Percentiles rank a stretch among this genome's conserved stretches.
Conservation (phyloP, 108 stramenopile genomes). For the Fistulifera pelliculosa region DNA sequence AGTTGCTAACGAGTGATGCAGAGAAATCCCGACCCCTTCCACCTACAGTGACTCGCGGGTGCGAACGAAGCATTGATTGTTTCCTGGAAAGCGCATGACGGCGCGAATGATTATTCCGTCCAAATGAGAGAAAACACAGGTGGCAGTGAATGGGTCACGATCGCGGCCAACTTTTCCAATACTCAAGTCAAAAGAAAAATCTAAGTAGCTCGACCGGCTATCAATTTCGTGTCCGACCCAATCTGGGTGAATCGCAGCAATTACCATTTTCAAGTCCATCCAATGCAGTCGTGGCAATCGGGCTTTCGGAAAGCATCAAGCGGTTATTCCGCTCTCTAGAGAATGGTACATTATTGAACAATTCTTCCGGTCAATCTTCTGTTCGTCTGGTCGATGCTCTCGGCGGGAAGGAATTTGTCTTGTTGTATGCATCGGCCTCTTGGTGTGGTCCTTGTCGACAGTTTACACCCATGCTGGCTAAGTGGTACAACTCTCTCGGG, state of each 20-base stretch:
- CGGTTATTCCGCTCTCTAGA: constrained; percentile 43
- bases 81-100: constrained; percentile 35
- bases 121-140: constrained; percentile 77
- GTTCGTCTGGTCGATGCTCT: constrained; percentile 51
- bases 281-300: constrained; percentile 26
- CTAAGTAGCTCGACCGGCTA: constrained; percentile 53
- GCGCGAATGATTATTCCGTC: constrained; percentile 34
- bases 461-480: constrained; percentile 79
- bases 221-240: constrained; percentile 64
- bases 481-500: constrained; percentile 64
- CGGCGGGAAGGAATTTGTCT: constrained; percentile 60
- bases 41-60: constrained; percentile 27
- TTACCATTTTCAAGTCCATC: constrained; percentile 59
- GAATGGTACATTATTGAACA: constrained; percentile 33
- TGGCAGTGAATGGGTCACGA: constrained; percentile 47
- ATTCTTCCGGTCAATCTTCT: constrained; percentile 8
- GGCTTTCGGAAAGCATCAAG: constrained; percentile 30
- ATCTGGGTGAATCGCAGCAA: constrained; percentile 6
- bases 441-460: constrained; percentile 80
- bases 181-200: constrained; percentile 70
- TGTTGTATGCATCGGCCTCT: constrained; percentile 62
- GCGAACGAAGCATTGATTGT: constrained; percentile 39
- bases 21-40: constrained; percentile 25
- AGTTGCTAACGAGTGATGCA: constrained; percentile 20
- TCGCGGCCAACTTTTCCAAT: constrained; percentile 44